Conservation (phyloP, 192 early-diverging fungal genomes). For the Coemansia sp. region DNA sequence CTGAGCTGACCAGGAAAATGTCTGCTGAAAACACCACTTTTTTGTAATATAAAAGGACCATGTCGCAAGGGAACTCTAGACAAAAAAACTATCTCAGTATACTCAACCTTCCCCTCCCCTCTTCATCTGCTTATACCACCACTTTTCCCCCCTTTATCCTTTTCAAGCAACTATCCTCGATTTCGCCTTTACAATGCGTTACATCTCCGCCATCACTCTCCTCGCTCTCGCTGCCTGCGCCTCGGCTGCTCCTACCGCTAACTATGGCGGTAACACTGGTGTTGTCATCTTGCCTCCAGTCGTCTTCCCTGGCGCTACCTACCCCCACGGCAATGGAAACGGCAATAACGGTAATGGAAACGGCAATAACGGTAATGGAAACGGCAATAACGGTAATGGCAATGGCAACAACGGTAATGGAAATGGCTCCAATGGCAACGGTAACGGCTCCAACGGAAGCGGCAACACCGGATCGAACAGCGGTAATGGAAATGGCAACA, state of each 20-base stretch:
- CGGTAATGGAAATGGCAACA: not conserved
- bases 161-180: not conserved
- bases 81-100: not conserved
- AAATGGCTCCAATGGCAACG: not conserved
- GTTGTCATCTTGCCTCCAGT: constrained; percentile 26
- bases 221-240: constrained; percentile 30
- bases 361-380: not conserved
- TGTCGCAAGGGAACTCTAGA: not conserved
- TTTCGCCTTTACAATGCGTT: constrained; percentile 30
- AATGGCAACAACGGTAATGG: constrained; percentile 4
- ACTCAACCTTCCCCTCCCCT: not conserved
- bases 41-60: not conserved
- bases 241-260: constrained; percentile 25
- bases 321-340: constrained; percentile 16
- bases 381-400: constrained; percentile 19
- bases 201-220: constrained; percentile 24
- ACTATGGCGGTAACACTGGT: constrained; percentile 34
- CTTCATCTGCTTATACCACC: not conserved
- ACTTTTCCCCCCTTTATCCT: not conserved
- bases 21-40: not conserved
- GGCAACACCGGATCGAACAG: not conserved
- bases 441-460: constrained; percentile 9
- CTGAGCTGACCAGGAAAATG: not conserved
- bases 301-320: constrained; percentile 8
- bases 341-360: not conserved